A percentile compares a stretch with the other conserved stretches of the same genome.
Evolutionary conservation across 2,329 filamentous ascomycete species (phyloP).

Genomic region (Talaromyces amestolkiae): DNA sequence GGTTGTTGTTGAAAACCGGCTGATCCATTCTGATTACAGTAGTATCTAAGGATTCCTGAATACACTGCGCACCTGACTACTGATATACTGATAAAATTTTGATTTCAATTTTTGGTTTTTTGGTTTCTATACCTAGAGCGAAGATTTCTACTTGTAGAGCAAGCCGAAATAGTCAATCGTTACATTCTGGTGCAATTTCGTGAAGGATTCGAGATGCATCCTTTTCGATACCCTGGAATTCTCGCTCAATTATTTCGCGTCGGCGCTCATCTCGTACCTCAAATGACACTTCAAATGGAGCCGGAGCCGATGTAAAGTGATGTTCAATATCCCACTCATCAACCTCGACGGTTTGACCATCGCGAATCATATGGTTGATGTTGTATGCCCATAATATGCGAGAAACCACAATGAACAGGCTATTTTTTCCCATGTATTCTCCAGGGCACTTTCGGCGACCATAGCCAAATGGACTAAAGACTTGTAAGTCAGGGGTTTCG

Average conservation of each 20-base stretch:
- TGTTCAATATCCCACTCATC: constrained; percentile 33
- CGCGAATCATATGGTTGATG: constrained; percentile 30
- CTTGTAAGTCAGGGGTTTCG: constrained; percentile 47
- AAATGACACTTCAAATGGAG: constrained; percentile 26
- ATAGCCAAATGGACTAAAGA: constrained; percentile 56
- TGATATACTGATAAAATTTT: not conserved
- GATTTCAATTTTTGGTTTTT: too few relatives aligned
- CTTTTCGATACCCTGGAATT: not conserved
- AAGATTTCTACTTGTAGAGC: not conserved
- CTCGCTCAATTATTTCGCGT: not conserved
- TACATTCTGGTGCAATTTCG: not conserved
- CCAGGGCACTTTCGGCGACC: constrained; percentile 51
- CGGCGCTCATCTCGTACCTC: not conserved
- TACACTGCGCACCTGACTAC: not conserved
- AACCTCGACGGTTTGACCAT: constrained; percentile 35
- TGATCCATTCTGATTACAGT: not conserved
- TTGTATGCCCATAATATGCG: constrained; percentile 50
- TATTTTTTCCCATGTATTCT: constrained; percentile 29
- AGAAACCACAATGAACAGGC: constrained; percentile 56
- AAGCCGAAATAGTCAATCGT: not conserved
- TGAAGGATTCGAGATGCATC: not conserved
- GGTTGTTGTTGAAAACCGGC: not conserved
- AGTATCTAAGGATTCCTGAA: not conserved
- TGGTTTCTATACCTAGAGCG: not conserved
- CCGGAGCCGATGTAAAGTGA: constrained; percentile 24